Percentiles rank a stretch among this genome's conserved stretches.
These are phyloP conservation scores for Colletotrichum aenigma DNA, from an alignment of 2,329 filamentous ascomycete species.

Conservation along the genomic window DNA sequence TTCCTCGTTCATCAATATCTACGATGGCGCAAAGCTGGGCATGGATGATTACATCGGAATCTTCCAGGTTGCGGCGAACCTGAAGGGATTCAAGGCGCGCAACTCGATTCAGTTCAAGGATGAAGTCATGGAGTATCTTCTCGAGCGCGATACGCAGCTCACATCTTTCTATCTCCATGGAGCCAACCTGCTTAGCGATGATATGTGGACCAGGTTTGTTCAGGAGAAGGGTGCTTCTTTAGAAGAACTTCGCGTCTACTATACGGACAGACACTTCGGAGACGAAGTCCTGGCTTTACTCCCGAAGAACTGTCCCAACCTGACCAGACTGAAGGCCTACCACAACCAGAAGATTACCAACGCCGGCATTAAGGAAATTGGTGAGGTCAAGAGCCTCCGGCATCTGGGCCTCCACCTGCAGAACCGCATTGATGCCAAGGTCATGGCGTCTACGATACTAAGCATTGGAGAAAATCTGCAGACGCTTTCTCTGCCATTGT, in stretches of 20 bases:
- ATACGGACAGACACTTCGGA: constrained; percentile 81
- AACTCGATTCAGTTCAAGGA: constrained; percentile 95
- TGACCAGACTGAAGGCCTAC: constrained; percentile 79
- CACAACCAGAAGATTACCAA: constrained; percentile 78
- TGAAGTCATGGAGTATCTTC: constrained; percentile 78
- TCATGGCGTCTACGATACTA: constrained; percentile 65
- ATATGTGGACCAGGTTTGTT: constrained; percentile 76
- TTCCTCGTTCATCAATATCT: constrained; percentile 57
- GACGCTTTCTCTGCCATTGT: constrained; percentile 78
- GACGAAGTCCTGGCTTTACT: constrained; percentile 72
- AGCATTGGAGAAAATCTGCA: constrained; percentile 69
- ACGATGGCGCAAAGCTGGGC: constrained; percentile 68
- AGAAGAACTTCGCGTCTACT: constrained; percentile 76
- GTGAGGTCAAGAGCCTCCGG: constrained; percentile 65
- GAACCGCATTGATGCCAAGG: constrained; percentile 57
- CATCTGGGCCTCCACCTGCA: constrained; percentile 77
- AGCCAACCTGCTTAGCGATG: constrained; percentile 80
- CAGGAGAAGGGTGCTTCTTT: constrained; percentile 67
- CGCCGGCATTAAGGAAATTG: constrained; percentile 68
- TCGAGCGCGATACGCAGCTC: constrained; percentile 72
- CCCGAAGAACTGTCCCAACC: constrained; percentile 65
- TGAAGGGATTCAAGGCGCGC: constrained; percentile 75
- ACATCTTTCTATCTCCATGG: constrained; percentile 79
- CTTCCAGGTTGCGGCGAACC: constrained; percentile 73
- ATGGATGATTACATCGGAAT: constrained; percentile 81